Base-by-base conservation (phyloP, 345 rosid genomes). In the Eucalyptus dawsonii region DNA sequence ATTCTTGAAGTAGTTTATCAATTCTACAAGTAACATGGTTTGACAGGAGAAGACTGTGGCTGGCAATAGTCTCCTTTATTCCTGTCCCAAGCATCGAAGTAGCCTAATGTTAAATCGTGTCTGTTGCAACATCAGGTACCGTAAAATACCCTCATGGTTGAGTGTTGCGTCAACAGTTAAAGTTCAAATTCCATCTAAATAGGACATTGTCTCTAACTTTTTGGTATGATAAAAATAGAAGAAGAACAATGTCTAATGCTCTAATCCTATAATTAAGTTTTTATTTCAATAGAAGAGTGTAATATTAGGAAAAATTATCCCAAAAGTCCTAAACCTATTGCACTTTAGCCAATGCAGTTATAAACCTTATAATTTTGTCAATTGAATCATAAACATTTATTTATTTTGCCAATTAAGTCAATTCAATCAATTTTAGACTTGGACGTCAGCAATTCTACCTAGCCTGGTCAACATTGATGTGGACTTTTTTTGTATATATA, bases 381-480 rank as follows among this genome's bases (percentile, higher is more conserved):
- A 54, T 22, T 54, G 27, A 54, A 22, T 54, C 60, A 8, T 54
- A 54, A 54, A 21, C 1, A 19, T 54, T 54, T 54, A 8, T 2
- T 8, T 8, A 3, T 21, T 21, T 54, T 54, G 0, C 11, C 11
- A 54, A 54, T 54, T 54, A 54, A 54, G 4, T 54, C 2, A 0
- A 54, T 22, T 5, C 5, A 8, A 54, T 21, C 27, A 54, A 54
- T 54, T 54, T 54, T 22, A 22, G 60, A 22, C 60, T 19, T 54
- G 12, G 60, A 54, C 27, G 2, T 21, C 0, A 0, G 11, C 11
- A 22, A 4, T 22, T 22, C 0, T 22, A 54, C 25, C 2, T 21
- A 0, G 2, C 27, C 1, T 0, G 0, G 11, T 22, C 27, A 54
- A 19, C 11, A 1, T 4, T 54, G 27, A 54, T 8, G 60, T 22